phyloP scores from a whole-genome alignment of 192 early-diverging fungal species.

The Dissophora ornata region DNA sequence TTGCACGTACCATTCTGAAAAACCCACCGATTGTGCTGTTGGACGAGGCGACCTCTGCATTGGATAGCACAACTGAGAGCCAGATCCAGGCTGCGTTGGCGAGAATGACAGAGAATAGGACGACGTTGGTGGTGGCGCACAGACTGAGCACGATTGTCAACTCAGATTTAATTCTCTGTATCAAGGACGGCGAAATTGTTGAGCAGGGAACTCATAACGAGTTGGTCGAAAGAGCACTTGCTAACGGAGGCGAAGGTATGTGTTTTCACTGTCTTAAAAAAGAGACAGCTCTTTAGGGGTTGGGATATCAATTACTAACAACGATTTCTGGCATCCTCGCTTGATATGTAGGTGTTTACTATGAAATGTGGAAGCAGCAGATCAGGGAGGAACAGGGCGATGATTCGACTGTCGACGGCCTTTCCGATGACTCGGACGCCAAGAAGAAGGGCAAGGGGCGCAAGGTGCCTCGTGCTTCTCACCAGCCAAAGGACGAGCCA shows the following conservation, averaged over 20 bases:
- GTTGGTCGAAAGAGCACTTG: slow-evolving; percentile 65
- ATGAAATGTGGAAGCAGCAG: slow-evolving; percentile 94
- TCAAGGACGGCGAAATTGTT: slow-evolving; percentile 84
- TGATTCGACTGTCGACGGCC: slow-evolving; percentile 25
- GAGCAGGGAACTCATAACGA: slow-evolving; percentile 87
- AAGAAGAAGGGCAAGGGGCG: slow-evolving; percentile 29
- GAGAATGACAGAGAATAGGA: slow-evolving; percentile 82
- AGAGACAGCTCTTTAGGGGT: no score
- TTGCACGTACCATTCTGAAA: slow-evolving; percentile 86
- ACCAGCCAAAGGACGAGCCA: background rate
- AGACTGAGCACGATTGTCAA: slow-evolving; percentile 87
- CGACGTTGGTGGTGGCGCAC: slow-evolving; percentile 90
- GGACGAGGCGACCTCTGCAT: slow-evolving; percentile 89
- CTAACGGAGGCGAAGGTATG: slow-evolving; percentile 52
- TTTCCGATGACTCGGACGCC: slow-evolving; percentile 21
- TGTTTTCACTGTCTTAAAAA: no score
- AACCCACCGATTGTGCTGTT: slow-evolving; percentile 72
- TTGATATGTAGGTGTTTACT: slow-evolving; percentile 73
- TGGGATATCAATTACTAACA: no score
- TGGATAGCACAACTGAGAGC: slow-evolving; percentile 73
- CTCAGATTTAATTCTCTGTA: slow-evolving; percentile 85
- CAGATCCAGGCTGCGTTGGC: slow-evolving; percentile 87
- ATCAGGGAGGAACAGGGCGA: slow-evolving; percentile 66
- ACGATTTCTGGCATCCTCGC: background rate
- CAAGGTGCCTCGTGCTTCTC: slow-evolving; percentile 19